Evolutionary conservation across 805 yeast genomes (phyloP).

Genomic region (Wickerhamomyces canadensis): DNA sequence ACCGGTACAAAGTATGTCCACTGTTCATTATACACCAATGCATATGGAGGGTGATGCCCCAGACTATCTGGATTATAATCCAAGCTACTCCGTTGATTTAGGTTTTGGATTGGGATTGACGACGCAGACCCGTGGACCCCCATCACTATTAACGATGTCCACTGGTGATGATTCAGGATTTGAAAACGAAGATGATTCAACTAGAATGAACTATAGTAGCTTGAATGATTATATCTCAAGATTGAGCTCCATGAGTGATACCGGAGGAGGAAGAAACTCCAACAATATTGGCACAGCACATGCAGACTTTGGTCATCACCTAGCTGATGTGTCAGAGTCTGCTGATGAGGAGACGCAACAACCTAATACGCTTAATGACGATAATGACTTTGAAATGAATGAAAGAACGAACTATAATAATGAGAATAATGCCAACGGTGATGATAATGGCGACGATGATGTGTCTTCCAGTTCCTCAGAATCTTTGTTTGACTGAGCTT

Average conservation of each 20-base stretch:
- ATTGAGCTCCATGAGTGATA: conserved; percentile 11
- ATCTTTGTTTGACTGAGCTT: too few species aligned
- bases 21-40: neutral
- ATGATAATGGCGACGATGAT: neutral
- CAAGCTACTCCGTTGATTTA: conserved; percentile 19
- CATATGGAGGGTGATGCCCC: neutral
- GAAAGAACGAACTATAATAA: too few species aligned
- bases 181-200: neutral
- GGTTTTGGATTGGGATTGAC: conserved; percentile 20
- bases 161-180: conserved; percentile 13
- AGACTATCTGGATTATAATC: conserved; percentile 5
- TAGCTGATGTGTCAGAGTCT: too few species aligned
- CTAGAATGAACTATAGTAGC: neutral
- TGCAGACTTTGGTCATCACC: too few species aligned
- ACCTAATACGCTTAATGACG: too few species aligned
- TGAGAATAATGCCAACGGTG: too few species aligned
- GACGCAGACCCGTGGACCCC: conserved; percentile 22
- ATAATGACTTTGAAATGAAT: too few species aligned
- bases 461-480: too few species aligned
- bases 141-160: conserved; percentile 18
- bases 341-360: too few species aligned
- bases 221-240: conserved; percentile 19
- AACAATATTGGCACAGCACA: too few species aligned
- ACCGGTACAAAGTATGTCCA: neutral
- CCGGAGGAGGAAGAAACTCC: too few species aligned